phyloP scores from a whole-genome alignment of 345 rosid species.

The Cochlearia excelsa region DNA sequence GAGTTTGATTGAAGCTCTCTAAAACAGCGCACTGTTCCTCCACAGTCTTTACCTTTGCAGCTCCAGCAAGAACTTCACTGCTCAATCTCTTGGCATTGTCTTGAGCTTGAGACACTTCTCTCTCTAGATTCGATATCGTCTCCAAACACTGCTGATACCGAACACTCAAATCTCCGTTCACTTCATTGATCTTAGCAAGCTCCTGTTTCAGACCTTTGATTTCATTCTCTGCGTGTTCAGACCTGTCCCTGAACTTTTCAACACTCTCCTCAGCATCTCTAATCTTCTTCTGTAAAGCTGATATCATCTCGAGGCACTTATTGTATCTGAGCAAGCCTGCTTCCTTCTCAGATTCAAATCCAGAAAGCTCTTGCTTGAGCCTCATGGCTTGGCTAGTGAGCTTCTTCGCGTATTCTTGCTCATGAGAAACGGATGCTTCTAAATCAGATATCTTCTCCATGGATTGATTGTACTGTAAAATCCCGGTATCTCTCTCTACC shows the following conservation, averaged over 20 bases:
- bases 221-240: conserved; percentile 59
- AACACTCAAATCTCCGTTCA: conserved; percentile 55
- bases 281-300: conserved; percentile 57
- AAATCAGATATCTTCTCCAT: conserved; percentile 58
- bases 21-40: conserved; percentile 55
- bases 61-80: conserved; percentile 55
- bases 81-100: conserved; percentile 56
- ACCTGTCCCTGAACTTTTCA: conserved; percentile 42
- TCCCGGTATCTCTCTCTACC: conserved; percentile 64
- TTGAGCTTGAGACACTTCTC: conserved; percentile 50
- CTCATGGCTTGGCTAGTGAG: conserved; percentile 48
- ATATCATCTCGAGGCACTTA: conserved; percentile 58
- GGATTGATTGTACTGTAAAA: conserved; percentile 63
- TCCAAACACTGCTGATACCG: conserved; percentile 64
- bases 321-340: conserved; percentile 54
- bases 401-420: conserved; percentile 47
- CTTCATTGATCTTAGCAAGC: conserved; percentile 52
- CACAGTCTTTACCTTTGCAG: conserved; percentile 52
- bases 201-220: conserved; percentile 52
- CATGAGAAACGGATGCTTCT: conserved; percentile 46
- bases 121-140: conserved; percentile 57
- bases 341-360: conserved; percentile 65
- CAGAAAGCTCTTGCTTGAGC: conserved; percentile 61
- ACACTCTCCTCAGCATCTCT: conserved; percentile 57
- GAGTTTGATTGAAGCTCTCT: conserved; percentile 58